Conservation (phyloP, 2,329 filamentous ascomycete species). For the Furcasterigmium furcatum region DNA sequence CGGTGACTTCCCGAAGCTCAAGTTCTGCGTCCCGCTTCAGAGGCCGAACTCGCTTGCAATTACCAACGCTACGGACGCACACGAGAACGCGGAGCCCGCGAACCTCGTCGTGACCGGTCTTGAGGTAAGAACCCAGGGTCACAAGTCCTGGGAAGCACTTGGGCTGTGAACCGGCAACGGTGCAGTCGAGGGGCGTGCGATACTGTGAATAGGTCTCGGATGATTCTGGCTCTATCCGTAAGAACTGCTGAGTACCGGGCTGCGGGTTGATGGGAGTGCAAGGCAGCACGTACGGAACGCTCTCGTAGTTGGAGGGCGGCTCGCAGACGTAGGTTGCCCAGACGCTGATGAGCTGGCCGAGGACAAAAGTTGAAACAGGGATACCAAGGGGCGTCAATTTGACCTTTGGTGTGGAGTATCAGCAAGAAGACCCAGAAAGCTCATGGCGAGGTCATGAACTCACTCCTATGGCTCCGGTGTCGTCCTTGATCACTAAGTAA, state of each 20-base stretch:
- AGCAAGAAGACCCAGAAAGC: background rate
- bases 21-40: slow-evolving; percentile 42
- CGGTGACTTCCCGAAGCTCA: slow-evolving; percentile 43
- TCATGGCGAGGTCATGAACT: slow-evolving; percentile 6
- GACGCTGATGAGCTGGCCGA: slow-evolving; percentile 52
- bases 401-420: slow-evolving; percentile 28
- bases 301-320: slow-evolving; percentile 25
- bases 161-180: slow-evolving; percentile 7
- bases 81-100: slow-evolving; percentile 48
- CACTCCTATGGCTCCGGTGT: slow-evolving; percentile 50
- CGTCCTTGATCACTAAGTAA: slow-evolving; percentile 53
- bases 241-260: slow-evolving; percentile 41
- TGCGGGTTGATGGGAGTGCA: slow-evolving; percentile 56
- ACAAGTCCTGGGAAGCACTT: slow-evolving; percentile 43
- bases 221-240: slow-evolving; percentile 48
- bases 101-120: slow-evolving; percentile 48
- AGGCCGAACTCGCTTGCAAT: slow-evolving; percentile 41
- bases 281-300: slow-evolving; percentile 38
- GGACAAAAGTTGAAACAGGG: slow-evolving; percentile 15
- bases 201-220: slow-evolving; percentile 19
- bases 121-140: slow-evolving; percentile 51
- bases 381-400: slow-evolving; percentile 41
- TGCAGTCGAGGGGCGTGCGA: slow-evolving; percentile 41
- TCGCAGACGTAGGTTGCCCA: slow-evolving; percentile 56
- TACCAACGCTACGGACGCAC: slow-evolving; percentile 55